Conservation (phyloP, 495 filamentous ascomycete species). For the Talaromyces proteolyticus region DNA sequence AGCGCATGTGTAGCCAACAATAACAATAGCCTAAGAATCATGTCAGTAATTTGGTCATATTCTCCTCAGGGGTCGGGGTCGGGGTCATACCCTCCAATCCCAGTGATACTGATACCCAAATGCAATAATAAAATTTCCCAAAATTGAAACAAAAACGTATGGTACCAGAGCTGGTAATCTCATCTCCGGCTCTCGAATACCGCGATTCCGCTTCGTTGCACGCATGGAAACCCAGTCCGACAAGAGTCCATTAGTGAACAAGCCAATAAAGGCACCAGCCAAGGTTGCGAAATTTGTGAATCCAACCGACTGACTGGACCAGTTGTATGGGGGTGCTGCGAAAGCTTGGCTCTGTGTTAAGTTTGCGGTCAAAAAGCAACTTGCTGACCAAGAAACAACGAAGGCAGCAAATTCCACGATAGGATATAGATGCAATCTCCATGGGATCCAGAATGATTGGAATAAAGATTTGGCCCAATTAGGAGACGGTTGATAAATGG, state of each 20-base stretch:
- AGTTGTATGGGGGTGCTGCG: slow-evolving; percentile 52
- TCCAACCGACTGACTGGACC: slow-evolving; percentile 46
- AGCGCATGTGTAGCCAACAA: slow-evolving; percentile 45
- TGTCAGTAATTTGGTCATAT: not conserved
- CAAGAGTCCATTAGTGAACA: slow-evolving; percentile 55
- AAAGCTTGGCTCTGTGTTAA: slow-evolving; percentile 59
- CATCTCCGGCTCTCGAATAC: slow-evolving; percentile 69
- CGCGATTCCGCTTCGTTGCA: slow-evolving; percentile 49
- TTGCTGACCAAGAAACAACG: slow-evolving; percentile 53
- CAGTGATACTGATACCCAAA: slow-evolving; percentile 53
- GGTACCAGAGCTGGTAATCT: slow-evolving; percentile 54
- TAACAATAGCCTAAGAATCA: slow-evolving; percentile 28
- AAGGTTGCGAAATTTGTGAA: slow-evolving; percentile 40
- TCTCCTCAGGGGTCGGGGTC: not conserved
- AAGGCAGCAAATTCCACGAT: slow-evolving; percentile 57
- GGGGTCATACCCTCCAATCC: slow-evolving; percentile 39
- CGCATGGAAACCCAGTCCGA: slow-evolving; percentile 54
- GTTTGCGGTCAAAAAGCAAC: slow-evolving; percentile 55
- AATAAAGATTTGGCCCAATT: slow-evolving; percentile 32
- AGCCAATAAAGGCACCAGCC: slow-evolving; percentile 47
- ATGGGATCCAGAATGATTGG: slow-evolving; percentile 31
- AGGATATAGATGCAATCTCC: slow-evolving; percentile 54
- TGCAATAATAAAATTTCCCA: slow-evolving; percentile 55
- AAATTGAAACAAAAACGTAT: slow-evolving; percentile 48
- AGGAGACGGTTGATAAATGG: slow-evolving; percentile 36